These are phyloP conservation scores for Colletotrichum horii DNA, from an alignment of 2,329 filamentous ascomycete genomes.

Conservation along the genomic window DNA sequence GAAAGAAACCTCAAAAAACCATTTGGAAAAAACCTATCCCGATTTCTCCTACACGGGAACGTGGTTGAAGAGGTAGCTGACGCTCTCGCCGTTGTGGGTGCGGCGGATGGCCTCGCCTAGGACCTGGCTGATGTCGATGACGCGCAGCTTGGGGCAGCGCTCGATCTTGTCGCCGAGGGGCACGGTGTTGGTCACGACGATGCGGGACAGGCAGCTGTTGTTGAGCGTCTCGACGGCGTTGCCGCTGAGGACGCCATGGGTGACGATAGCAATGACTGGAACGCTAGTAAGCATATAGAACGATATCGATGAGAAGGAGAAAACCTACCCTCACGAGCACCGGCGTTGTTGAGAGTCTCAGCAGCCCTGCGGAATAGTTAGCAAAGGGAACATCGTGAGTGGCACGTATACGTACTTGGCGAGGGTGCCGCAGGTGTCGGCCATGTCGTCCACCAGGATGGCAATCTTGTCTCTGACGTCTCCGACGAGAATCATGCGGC, in stretches of 20 bases:
- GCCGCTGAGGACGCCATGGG: conserved; percentile 88
- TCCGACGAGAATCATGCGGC: conserved; percentile 92
- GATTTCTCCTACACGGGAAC: conserved; percentile 37
- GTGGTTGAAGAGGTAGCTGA: conserved; percentile 62
- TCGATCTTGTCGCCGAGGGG: conserved; percentile 73
- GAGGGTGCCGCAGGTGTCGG: conserved; percentile 87
- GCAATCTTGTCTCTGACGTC: conserved; percentile 90
- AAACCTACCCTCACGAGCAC: conserved; percentile 14
- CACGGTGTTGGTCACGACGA: conserved; percentile 86
- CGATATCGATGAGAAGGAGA: not conserved
- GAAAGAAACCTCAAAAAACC: not conserved
- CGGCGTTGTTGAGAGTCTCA: conserved; percentile 14
- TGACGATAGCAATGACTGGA: conserved; percentile 84
- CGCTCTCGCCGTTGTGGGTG: conserved; percentile 69
- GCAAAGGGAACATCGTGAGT: not conserved
- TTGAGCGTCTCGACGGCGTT: conserved; percentile 89
- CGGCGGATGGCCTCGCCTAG: conserved; percentile 62
- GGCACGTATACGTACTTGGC: conserved; percentile 85
- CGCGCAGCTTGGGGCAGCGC: conserved; percentile 79
- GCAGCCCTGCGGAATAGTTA: conserved; percentile 6
- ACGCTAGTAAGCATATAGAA: not conserved
- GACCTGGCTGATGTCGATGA: conserved; percentile 90
- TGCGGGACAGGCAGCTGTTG: conserved; percentile 73
- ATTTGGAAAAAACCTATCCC: not conserved
- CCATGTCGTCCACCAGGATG: conserved; percentile 98